Evolutionary conservation across 495 filamentous ascomycete species (phyloP).

Genomic region (Aspergillus taichungensis): DNA sequence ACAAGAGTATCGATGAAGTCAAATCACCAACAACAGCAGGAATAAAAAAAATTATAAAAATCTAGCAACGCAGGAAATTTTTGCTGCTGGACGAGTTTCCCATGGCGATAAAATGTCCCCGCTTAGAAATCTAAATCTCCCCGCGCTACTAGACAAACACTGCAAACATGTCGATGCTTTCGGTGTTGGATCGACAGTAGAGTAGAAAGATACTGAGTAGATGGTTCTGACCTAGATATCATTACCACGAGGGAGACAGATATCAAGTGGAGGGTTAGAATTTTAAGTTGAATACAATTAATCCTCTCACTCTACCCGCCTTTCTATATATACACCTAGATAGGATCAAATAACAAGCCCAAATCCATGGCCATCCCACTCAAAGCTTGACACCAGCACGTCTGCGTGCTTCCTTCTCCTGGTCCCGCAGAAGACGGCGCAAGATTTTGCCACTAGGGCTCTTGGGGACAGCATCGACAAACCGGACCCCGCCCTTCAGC

Average conservation of each 20-base stretch:
- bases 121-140: conserved; percentile 38
- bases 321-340: no score
- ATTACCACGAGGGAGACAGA: no score
- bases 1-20: background rate
- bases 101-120: conserved; percentile 16
- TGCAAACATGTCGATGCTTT: conserved; percentile 19
- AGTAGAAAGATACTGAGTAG: no score
- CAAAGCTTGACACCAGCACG: conserved; percentile 52
- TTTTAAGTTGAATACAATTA: no score
- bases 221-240: no score
- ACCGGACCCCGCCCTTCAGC: conserved; percentile 77
- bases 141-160: conserved; percentile 23
- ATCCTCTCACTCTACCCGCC: no score
- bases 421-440: conserved; percentile 68
- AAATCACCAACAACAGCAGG: background rate
- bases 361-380: background rate
- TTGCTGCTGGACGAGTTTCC: background rate
- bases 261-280: no score
- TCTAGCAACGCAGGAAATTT: conserved; percentile 2
- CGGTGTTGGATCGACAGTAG: no score
- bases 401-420: conserved; percentile 61
- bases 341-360: no score
- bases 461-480: conserved; percentile 71
- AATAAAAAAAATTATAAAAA: conserved; percentile 1
- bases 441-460: conserved; percentile 92